Base-by-base conservation (phyloP, 2,329 filamentous ascomycete species). In the Microdochium paspali region DNA sequence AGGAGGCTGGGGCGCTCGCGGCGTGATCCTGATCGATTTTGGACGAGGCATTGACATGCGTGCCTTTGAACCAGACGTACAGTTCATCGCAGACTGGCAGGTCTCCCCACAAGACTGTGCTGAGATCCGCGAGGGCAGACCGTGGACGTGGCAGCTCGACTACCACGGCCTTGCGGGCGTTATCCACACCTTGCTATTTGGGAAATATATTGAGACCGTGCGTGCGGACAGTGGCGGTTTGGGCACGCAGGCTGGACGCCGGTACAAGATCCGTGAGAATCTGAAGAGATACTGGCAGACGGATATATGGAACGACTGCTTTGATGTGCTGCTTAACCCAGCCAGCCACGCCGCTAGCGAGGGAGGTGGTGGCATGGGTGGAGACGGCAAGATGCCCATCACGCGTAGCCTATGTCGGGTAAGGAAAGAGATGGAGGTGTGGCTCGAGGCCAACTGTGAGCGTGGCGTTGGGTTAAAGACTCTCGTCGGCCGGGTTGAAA, bases 121-220 rank as follows among this genome's bases (percentile, higher is more conserved):
- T 18, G 93, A 98, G 72, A 95, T 97, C 79, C 85, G 90, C 44
- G 91, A 98, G 68, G 79, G 89, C 48, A 79, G 91, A 1, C 90
- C 90, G 1, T 98, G 93, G 93, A 97, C 91, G 1, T 96, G 90
- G 72, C 93, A 98, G 64, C 88, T 96, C 55, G 93, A 98, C 69
- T 94, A 97, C 58, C 88, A 95, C 64, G 93, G 93, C 12, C 76
- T 96, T 0, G 93, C 93, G 0, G 90, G 89, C 4, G 87, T 88
- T 23, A 73, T 97, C 4, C 90, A 98, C 66, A 85, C 82, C 40
- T 77, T 98, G 56, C 77, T 98, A 3, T 98, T 96, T 61, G 91
- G 93, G 10, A 90, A 87, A 60, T 97, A 97, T 67, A 93, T 98
- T 58, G 88, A 95, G 61, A 94, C 89, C 1, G 68, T 77, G 46